Evolutionary conservation across 306 rosid genomes (phyloP), one percentile per base, ranked within the genome.

Genomic region (Gleditsia sinensis): DNA sequence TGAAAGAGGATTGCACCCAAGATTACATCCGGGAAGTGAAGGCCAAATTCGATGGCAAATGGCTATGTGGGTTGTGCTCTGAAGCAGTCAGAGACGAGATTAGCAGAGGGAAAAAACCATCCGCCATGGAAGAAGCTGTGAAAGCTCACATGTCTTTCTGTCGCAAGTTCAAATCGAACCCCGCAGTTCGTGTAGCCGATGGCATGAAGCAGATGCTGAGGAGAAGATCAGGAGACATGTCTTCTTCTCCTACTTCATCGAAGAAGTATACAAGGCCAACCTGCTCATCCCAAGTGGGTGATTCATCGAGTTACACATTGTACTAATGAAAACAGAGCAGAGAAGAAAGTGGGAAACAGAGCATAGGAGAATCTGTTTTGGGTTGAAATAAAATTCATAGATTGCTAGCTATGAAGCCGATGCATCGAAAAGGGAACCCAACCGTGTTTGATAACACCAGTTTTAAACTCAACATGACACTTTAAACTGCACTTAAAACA

Each of bases 51-150:
- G 89, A 89, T 27, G 94, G 89, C 0, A 91, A 89, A 88, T 94
- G 97, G 97, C 80, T 94, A 0, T 94, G 98, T 86, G 98, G 98
- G 79, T 68, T 94, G 76, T 94, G 98, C 79, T 91, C 97, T 45
- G 97, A 94, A 77, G 98, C 96, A 10, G 98, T 94, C 0, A 86
- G 92, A 69, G 94, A 94, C 25, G 96, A 94, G 69, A 83, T 87
- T 27, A 85, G 60, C 78, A 81, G 89, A 74, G 89, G 79, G 12
- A 88, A 91, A 25, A 85, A 33, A 60, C 74, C 75, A 13, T 78
- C 73, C 3, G 78, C 78, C 1, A 82, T 85, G 83, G 96, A 91
- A 37, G 98, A 91, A 79, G 98, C 97, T 27, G 85, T 94, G 50
- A 87, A 86, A 53, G 97, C 97, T 72, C 97, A 91, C 91, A 89